phyloP scores from a whole-genome alignment of 2,329 filamentous ascomycete genomes.

The Lachnellula willkommii region DNA sequence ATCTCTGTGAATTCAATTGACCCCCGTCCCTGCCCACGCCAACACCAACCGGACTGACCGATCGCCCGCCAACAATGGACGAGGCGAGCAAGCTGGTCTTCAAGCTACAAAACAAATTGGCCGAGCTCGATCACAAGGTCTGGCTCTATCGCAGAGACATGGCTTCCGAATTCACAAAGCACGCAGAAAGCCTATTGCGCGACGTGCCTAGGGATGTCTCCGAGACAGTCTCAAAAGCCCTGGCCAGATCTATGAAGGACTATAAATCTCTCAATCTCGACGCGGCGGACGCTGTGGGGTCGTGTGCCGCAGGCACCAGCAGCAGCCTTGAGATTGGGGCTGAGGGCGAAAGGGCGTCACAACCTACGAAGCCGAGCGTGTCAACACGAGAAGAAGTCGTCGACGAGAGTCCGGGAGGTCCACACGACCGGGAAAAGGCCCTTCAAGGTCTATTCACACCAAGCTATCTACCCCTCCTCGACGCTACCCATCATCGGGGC shows the following conservation, averaged over 20 bases:
- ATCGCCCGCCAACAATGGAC: slow-evolving; percentile 35
- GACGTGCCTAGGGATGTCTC: slow-evolving; percentile 43
- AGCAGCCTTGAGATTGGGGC: slow-evolving; percentile 9
- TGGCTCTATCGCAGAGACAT: slow-evolving; percentile 52
- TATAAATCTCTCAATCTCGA: slow-evolving; percentile 26
- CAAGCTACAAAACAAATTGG: slow-evolving; percentile 33
- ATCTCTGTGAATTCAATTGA: too few species aligned
- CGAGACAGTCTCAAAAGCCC: slow-evolving; percentile 41
- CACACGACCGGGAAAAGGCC: slow-evolving; percentile 53
- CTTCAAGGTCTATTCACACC: slow-evolving; percentile 60
- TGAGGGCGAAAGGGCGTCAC: slow-evolving; percentile 29
- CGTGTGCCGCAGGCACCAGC: slow-evolving; percentile 21
- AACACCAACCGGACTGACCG: background rate
- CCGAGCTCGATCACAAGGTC: slow-evolving; percentile 53
- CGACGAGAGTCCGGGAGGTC: slow-evolving; percentile 37
- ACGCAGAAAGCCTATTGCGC: slow-evolving; percentile 47
- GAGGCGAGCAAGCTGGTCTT: slow-evolving; percentile 42
- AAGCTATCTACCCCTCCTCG: slow-evolving; percentile 56
- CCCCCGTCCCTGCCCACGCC: background rate
- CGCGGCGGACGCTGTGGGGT: slow-evolving; percentile 15
- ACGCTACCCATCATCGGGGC: slow-evolving; percentile 32
- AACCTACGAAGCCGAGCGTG: slow-evolving; percentile 28
- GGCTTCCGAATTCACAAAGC: slow-evolving; percentile 51
- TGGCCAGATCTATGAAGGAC: slow-evolving; percentile 28
- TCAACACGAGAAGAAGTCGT: slow-evolving; percentile 21